Evolutionary conservation across 106 monocot genomes (phyloP), one percentile per base, ranked within the genome.

Genomic region (Apostasia ramifera): DNA sequence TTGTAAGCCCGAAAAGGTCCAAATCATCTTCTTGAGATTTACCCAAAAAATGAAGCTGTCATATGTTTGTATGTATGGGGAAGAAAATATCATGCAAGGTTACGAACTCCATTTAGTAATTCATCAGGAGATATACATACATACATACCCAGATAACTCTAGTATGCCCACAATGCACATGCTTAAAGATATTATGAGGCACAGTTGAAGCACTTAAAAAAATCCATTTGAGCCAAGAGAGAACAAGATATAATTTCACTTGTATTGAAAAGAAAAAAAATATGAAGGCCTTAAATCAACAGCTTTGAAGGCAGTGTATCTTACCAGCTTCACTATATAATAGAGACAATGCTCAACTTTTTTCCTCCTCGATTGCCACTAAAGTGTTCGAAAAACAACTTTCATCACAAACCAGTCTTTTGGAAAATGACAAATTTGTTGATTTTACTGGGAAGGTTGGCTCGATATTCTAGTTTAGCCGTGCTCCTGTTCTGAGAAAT

Each of bases 1-100:
- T 87, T 77, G 79, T 78, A 11, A 39, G 57, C 78, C 92, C 97
- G 46, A 87, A 98, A 9, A 37, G 63, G 78, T 94, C 94, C 41
- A 66, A 57, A 8, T 45, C 76, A 54, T 81, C 79, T 39, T 83
- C 80, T 1, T 63, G 57, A 60, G 38, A 61, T 64, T 49, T 67
- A 10, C 38, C 53, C 63, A 40, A 4, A 39, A 42, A 55, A 8
- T 73, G 44, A 11, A 13, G 10, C n/a, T 62, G 3, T 62, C 4
- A 1, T 62, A 11, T 44, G 9, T 44, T 10, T 12, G 44, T 26
- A 26, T 26, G 26, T 26, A 26, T 26, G 26, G 26, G 26, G 26
- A 26, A 26, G 26, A 26, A 26, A 26, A 26, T 26, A 26, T 26
- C 26, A 26, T 26, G 26, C 26, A 26, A 26, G 26, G 26, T 26